Base-by-base conservation (phyloP, 1,284 basidiomycete species). In the Rhizoctonia solani region DNA sequence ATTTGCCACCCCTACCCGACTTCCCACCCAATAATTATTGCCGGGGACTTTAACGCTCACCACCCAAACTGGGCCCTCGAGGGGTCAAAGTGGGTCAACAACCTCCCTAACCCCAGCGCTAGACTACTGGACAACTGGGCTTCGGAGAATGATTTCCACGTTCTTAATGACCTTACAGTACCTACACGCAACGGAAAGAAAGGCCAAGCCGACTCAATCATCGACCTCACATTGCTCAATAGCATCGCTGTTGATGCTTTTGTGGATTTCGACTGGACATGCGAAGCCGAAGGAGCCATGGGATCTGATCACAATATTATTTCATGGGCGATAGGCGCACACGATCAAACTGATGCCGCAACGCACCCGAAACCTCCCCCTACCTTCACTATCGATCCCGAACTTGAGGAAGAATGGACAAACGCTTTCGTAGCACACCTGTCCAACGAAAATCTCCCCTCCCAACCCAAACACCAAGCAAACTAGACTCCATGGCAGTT, bases 181-280 rank as follows among this genome's bases (percentile, higher is more conserved):
- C 19, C 30, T 32, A 58, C 66, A 23, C 9, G 67, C 4, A 27
- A 29, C 1, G 50, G 50, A 13, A 29, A 23, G 19, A 27, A 3
- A 1, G 19, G 27, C 5, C 46, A 68, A 39, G 21, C 16, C 11
- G 55, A 68, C 34, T 59, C 56, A 16, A 25, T 52, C 21, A 54
- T 68, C 25, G 52, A 68, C 49, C 50, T 54, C 1, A 59, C 67
- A 4, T 53, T 68, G 14, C 3, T n/a, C 8, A 63, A 68, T 23
- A 9, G 4, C 9, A 21, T 11, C 0, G 56, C 47, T 1, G 11
- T 13, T 9, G 47, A 68, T 6, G 8, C 11, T 16, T 16, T 46
- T 5, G 2, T 44, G 0, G 16, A 54, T 13, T 4, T 11, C 4
- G 29, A 53, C 1, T 63, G 55, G 58, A 50, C 42, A 4, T 47